phyloP scores from a whole-genome alignment of 1,284 basidiomycete genomes.

The Dichomitus squalens region DNA sequence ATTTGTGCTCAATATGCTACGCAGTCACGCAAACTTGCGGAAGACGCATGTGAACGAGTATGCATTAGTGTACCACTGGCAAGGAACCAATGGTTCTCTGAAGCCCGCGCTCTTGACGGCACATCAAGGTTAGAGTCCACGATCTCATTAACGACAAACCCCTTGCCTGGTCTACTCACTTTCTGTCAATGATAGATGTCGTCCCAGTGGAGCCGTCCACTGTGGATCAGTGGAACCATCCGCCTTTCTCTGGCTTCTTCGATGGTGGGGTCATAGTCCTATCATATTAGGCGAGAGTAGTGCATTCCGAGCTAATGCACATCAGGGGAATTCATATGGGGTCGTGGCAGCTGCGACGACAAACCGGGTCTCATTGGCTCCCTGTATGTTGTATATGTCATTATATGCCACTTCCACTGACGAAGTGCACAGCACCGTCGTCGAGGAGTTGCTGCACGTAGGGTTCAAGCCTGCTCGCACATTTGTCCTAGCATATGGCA shows the following conservation, averaged over 20 bases:
- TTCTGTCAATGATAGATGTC: slow-evolving; percentile 42
- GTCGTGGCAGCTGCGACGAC: slow-evolving; percentile 64
- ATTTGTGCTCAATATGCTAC: neutral
- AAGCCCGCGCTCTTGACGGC: slow-evolving; percentile 69
- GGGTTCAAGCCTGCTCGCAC: slow-evolving; percentile 55
- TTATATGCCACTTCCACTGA: neutral
- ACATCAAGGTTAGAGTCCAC: slow-evolving; percentile 54
- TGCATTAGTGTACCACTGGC: slow-evolving; percentile 67
- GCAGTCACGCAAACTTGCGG: slow-evolving; percentile 52
- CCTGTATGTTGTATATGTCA: slow-evolving; percentile 42
- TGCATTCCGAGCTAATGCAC: neutral
- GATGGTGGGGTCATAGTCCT: slow-evolving; percentile 32
- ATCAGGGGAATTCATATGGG: slow-evolving; percentile 61
- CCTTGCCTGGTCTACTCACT: neutral
- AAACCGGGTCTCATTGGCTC: slow-evolving; percentile 61
- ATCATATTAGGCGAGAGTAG: no score
- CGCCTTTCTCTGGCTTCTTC: slow-evolving; percentile 38
- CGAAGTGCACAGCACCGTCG: slow-evolving; percentile 40
- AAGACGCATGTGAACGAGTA: slow-evolving; percentile 63
- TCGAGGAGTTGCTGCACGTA: slow-evolving; percentile 56
- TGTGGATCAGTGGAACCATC: slow-evolving; percentile 48
- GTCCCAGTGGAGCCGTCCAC: slow-evolving; percentile 59
- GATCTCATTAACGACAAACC: neutral
- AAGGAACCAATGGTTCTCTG: slow-evolving; percentile 53
- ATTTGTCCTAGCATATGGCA: slow-evolving; percentile 66